A percentile compares a stretch with the other conserved stretches of the same genome.
phyloP scores from a whole-genome alignment of 345 rosid species.

The Melastoma malabathricum region DNA sequence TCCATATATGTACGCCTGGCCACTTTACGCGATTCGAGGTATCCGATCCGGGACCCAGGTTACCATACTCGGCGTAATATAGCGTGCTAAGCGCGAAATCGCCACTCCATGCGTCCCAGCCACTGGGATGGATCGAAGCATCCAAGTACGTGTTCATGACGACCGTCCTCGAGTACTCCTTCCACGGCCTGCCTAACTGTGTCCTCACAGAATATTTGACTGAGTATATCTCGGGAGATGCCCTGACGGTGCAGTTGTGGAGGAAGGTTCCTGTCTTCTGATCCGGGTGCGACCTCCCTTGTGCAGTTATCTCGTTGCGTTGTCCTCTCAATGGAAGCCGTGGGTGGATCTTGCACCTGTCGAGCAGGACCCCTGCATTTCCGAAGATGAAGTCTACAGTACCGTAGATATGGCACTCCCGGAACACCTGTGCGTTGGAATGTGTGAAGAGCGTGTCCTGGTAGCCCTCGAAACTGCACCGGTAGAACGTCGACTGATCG shows the following conservation, averaged over 20 bases:
- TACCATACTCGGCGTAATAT: conserved; percentile 67
- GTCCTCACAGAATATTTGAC: conserved; percentile 23
- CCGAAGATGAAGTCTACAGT: conserved; percentile 87
- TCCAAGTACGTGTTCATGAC: conserved; percentile 42
- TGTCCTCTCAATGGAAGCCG: conserved; percentile 45
- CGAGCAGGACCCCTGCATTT: conserved; percentile 48
- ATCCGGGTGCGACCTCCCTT: conserved; percentile 51
- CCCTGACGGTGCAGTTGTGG: conserved; percentile 3
- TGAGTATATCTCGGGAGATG: background rate
- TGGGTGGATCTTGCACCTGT: conserved; percentile 57
- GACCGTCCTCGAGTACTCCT: conserved; percentile 58
- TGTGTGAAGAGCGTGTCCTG: conserved; percentile 60
- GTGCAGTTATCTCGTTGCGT: conserved; percentile 67
- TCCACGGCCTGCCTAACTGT: conserved; percentile 73
- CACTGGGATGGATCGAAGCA: conserved; percentile 42
- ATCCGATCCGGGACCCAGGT: conserved; percentile 54
- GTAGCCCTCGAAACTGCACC: too few species aligned
- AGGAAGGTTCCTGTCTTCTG: conserved; percentile 45
- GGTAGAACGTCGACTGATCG: too few species aligned
- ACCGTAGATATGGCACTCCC: conserved; percentile 78
- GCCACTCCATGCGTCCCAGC: conserved; percentile 63
- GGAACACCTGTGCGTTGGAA: conserved; percentile 55
- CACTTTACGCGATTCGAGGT: conserved; percentile 47
- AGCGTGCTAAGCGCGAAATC: conserved; percentile 42
- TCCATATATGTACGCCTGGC: conserved; percentile 40